Conservation (phyloP, 2,329 filamentous ascomycete species). For the Botrytis cinerea region DNA sequence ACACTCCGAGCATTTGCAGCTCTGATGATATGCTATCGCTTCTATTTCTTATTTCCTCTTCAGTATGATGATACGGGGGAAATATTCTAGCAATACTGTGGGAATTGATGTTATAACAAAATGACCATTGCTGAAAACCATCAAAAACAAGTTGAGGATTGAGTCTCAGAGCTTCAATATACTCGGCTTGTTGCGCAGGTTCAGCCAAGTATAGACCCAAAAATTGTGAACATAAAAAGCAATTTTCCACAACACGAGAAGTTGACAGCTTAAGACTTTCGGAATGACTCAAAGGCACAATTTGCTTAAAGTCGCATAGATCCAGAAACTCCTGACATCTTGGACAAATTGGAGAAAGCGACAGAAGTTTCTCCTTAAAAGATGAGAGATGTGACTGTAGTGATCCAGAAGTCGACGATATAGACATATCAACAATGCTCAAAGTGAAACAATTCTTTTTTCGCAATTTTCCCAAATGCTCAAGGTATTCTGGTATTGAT, state of each 20-base stretch:
- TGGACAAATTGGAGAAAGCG: rapidly evolving
- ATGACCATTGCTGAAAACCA: neutral
- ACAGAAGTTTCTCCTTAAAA: too few species aligned
- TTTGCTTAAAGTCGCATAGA: neutral
- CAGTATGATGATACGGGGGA: too few species aligned
- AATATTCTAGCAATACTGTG: too few species aligned
- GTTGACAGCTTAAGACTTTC: neutral
- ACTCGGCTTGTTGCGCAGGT: rapidly evolving
- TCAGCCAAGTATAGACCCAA: neutral
- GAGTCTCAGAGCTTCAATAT: neutral
- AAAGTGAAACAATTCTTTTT: neutral
- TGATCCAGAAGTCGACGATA: neutral
- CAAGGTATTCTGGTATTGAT: neutral
- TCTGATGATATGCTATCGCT: too few species aligned
- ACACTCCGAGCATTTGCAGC: neutral
- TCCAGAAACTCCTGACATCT: neutral
- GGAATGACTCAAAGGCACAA: too few species aligned
- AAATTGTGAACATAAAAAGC: neutral
- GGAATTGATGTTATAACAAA: neutral
- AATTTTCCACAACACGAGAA: neutral
- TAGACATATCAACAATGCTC: neutral
- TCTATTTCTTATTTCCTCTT: too few species aligned
- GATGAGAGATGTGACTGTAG: too few species aligned
- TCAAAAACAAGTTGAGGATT: neutral
- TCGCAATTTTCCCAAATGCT: neutral